Conservation (phyloP, 1,284 basidiomycete species). For the Trichosporon asahii region DNA sequence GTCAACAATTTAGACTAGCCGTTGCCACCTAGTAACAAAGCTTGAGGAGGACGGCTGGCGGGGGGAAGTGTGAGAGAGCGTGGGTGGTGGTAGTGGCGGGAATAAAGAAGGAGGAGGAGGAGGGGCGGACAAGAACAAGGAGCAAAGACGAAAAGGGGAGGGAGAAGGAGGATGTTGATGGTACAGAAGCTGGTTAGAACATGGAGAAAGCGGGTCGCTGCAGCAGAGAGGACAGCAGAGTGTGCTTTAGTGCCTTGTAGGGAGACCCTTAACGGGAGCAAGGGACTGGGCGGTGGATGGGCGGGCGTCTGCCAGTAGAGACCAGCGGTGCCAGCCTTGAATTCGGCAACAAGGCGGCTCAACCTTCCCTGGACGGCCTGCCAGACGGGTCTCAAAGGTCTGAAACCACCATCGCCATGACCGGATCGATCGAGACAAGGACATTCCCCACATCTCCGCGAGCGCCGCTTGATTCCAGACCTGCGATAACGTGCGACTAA, state of each 20-base stretch:
- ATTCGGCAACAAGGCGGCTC: not conserved
- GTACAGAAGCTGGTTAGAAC: slow-evolving; percentile 11
- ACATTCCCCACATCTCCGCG: not conserved
- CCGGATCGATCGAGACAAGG: not conserved
- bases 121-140: slow-evolving; percentile 18
- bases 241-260: not conserved
- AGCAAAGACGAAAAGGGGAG: slow-evolving; percentile 34
- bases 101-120: slow-evolving; percentile 24
- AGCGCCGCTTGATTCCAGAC: not conserved
- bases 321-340: not conserved
- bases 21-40: not conserved
- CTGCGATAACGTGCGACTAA: not conserved
- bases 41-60: not conserved
- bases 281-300: not conserved
- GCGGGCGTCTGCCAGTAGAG: not conserved
- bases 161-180: slow-evolving; percentile 30
- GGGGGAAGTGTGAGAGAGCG: not conserved
- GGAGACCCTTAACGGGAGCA: not conserved
- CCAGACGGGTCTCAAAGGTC: not conserved
- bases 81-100: slow-evolving; percentile 38
- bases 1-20: slow-evolving; percentile 1
- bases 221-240: not conserved
- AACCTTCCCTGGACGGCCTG: not conserved
- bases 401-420: not conserved
- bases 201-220: not conserved